Evolutionary conservation across 164 flowering plant genomes (phyloP).

Genomic region (Buxus sempervirens): DNA sequence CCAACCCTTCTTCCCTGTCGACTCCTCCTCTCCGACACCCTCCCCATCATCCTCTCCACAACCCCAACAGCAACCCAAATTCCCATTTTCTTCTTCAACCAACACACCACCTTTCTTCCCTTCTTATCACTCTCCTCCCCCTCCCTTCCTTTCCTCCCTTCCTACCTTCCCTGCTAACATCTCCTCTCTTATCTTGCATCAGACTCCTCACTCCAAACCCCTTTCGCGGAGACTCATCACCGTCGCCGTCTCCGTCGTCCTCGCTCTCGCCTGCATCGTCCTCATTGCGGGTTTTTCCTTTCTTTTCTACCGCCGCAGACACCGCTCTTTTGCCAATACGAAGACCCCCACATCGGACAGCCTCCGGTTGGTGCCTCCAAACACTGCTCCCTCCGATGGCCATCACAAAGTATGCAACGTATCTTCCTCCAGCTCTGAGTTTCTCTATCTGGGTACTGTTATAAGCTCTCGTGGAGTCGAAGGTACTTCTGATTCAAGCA

Average conservation of each 20-base stretch:
- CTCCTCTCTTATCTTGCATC: constrained; percentile 50
- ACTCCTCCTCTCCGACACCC: constrained; percentile 15
- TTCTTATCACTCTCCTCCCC: constrained; percentile 32
- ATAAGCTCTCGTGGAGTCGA: constrained; percentile 18
- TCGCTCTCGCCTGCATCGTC: constrained; percentile 20
- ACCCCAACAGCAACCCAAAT: constrained; percentile 24
- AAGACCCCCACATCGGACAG: background rate
- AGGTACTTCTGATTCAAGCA: background rate
- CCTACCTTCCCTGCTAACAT: constrained; percentile 64
- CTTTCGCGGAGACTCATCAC: constrained; percentile 14
- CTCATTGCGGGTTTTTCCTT: constrained; percentile 11
- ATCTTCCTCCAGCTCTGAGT: constrained; percentile 33
- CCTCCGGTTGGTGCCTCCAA: background rate
- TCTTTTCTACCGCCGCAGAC: constrained; percentile 12
- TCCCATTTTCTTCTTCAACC: constrained; percentile 20
- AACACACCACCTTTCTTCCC: constrained; percentile 38
- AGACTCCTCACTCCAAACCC: constrained; percentile 19
- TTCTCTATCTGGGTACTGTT: constrained; percentile 43
- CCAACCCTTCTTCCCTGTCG: constrained; percentile 31
- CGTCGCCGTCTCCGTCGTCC: constrained; percentile 22
- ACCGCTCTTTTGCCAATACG: background rate
- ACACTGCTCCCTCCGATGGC: background rate
- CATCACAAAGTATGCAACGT: constrained; percentile 3
- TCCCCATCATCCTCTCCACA: constrained; percentile 12
- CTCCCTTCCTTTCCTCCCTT: constrained; percentile 26